A percentile compares a stretch with the other conserved stretches of the same genome.
Evolutionary conservation across 495 filamentous ascomycete genomes (phyloP).

Genomic region (Penicillium flavigenum): DNA sequence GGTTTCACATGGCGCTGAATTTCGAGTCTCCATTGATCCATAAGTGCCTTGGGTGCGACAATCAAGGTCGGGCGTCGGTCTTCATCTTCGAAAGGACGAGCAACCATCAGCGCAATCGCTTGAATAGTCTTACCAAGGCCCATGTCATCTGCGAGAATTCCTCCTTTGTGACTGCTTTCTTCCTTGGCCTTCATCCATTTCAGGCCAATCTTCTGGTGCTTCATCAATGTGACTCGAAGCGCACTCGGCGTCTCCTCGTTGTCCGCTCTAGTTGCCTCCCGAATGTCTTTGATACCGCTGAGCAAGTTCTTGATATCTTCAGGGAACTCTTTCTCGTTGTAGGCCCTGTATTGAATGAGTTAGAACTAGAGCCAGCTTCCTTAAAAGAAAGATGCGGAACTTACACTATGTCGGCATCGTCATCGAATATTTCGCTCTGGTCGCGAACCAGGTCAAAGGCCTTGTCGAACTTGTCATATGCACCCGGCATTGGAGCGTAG

Average conservation of each 20-base stretch:
- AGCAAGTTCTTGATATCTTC: slow-evolving; percentile 68
- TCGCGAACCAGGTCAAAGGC: slow-evolving; percentile 23
- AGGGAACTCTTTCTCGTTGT: slow-evolving; percentile 29
- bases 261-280: slow-evolving; percentile 61
- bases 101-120: slow-evolving; percentile 77
- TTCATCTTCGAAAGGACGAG: slow-evolving; percentile 62
- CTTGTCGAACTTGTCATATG: not conserved
- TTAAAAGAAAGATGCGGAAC: slow-evolving; percentile 7
- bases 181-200: slow-evolving; percentile 84
- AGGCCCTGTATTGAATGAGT: slow-evolving; percentile 12
- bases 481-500: not conserved
- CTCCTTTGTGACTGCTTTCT: slow-evolving; percentile 72
- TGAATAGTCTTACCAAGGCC: slow-evolving; percentile 95
- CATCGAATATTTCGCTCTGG: slow-evolving; percentile 19
- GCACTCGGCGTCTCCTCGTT: slow-evolving; percentile 72
- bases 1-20: slow-evolving; percentile 68
- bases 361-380: slow-evolving; percentile 1
- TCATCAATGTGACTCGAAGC: slow-evolving; percentile 68
- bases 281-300: slow-evolving; percentile 72
- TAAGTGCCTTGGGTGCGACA: slow-evolving; percentile 79
- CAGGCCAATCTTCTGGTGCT: slow-evolving; percentile 81
- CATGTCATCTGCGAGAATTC: slow-evolving; percentile 91
- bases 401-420: slow-evolving; percentile 22
- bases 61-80: slow-evolving; percentile 79
- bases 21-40: slow-evolving; percentile 89